These are phyloP conservation scores for Cephalotrichum gorgonifer DNA, from an alignment of 2,329 filamentous ascomycete species.

Conservation along the genomic window DNA sequence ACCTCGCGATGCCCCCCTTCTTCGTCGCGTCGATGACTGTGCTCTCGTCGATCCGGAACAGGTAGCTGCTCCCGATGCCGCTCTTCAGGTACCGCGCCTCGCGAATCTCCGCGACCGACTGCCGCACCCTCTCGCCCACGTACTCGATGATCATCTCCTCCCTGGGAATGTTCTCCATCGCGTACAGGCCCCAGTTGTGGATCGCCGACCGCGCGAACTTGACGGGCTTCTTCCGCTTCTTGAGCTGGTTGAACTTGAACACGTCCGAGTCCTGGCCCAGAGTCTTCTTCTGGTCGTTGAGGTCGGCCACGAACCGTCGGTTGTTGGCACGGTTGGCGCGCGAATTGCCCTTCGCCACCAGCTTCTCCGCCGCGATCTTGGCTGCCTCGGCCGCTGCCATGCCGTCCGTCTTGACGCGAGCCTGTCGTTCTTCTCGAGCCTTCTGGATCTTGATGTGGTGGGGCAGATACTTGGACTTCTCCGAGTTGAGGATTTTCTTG, in stretches of 20 bases:
- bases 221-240: constrained; percentile 98
- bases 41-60: constrained; percentile 96
- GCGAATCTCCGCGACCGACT: constrained; percentile 93
- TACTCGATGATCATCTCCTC: constrained; percentile 99
- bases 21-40: constrained; percentile 98
- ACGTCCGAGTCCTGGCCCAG: constrained; percentile 78
- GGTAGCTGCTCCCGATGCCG: constrained; percentile 91
- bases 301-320: constrained; percentile 83
- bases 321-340: constrained; percentile 93
- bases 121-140: constrained; percentile 91
- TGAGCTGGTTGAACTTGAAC: constrained; percentile 95
- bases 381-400: constrained; percentile 61
- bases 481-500: constrained; percentile 91
- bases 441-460: constrained; percentile 95
- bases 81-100: constrained; percentile 90
- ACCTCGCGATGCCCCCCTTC: constrained; percentile 93
- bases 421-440: constrained; percentile 82
- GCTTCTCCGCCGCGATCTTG: constrained; percentile 67
- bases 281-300: constrained; percentile 88
- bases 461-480: constrained; percentile 96
- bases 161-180: constrained; percentile 91
- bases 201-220: constrained; percentile 96
- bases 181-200: constrained; percentile 97
- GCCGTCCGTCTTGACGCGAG: constrained; percentile 54
- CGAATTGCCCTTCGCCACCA: constrained; percentile 78